Evolutionary conservation across 176 grass and related monocot genomes (phyloP).

Genomic region (Lolium multiflorum): DNA sequence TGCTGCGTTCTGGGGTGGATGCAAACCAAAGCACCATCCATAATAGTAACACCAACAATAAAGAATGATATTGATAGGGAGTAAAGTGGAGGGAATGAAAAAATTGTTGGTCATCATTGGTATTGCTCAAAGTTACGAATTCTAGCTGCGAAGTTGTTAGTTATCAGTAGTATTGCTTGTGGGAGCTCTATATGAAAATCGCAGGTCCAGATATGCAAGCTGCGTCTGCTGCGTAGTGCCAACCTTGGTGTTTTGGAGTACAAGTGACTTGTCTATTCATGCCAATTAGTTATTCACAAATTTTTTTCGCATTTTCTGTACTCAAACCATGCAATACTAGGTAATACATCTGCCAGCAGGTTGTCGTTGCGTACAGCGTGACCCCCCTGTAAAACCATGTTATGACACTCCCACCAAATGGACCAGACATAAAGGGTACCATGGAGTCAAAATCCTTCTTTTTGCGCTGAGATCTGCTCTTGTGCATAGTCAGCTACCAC

Average conservation of each 20-base stretch:
- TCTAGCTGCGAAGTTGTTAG: not conserved
- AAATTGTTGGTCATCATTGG: not conserved
- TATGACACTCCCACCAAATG: not conserved
- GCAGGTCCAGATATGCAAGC: not conserved
- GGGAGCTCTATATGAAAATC: slow-evolving; percentile 3
- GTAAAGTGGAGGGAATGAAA: not conserved
- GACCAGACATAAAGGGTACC: not conserved
- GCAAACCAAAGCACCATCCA: not conserved
- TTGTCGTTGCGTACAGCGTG: not conserved
- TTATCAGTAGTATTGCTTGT: not conserved
- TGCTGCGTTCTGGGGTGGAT: not conserved
- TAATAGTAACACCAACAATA: not conserved
- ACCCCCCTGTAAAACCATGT: not conserved
- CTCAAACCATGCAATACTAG: not conserved
- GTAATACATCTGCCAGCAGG: not conserved
- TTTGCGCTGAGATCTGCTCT: not conserved
- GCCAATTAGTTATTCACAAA: slow-evolving; percentile 1
- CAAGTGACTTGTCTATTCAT: slow-evolving; percentile 21
- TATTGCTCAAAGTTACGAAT: not conserved
- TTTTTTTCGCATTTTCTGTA: not conserved
- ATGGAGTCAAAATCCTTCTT: not conserved
- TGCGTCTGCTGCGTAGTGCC: not conserved
- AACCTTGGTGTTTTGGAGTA: not conserved
- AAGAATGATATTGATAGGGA: not conserved
- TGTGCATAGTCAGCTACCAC: not conserved